Conservation (phyloP, 2,329 filamentous ascomycete genomes). For the Xylaria sp. region DNA sequence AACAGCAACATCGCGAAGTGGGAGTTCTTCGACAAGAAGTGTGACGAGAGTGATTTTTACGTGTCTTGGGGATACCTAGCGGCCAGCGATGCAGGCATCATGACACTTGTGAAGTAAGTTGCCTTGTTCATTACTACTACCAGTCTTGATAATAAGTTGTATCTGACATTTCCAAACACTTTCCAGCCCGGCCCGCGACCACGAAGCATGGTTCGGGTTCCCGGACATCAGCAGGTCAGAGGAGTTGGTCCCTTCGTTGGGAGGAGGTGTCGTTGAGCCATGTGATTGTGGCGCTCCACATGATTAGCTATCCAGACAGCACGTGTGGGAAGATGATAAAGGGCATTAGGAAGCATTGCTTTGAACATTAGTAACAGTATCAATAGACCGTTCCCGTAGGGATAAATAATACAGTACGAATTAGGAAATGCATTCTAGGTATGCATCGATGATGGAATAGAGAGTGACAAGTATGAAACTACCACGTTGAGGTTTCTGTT, state of each 20-base stretch:
- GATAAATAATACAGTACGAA: conserved; percentile 1
- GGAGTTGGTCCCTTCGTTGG: conserved; percentile 29
- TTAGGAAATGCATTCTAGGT: neutral
- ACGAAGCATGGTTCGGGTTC: conserved; percentile 41
- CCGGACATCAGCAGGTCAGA: conserved; percentile 32
- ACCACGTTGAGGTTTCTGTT: neutral
- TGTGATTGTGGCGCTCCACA: conserved; percentile 27
- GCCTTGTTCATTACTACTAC: neutral
- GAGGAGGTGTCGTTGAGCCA: conserved; percentile 32
- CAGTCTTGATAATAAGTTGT: neutral
- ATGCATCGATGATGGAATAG: neutral
- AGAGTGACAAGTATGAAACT: neutral
- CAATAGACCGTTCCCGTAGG: neutral
- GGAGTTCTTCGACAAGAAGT: conserved; percentile 39
- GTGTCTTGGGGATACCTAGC: conserved; percentile 43
- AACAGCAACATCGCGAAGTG: conserved; percentile 34
- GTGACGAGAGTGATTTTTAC: conserved; percentile 35
- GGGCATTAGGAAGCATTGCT: neutral
- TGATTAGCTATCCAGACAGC: neutral
- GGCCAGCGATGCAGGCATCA: conserved; percentile 38
- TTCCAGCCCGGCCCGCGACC: conserved; percentile 34
- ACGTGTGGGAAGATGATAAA: neutral
- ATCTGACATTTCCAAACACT: neutral
- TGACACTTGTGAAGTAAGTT: conserved; percentile 44
- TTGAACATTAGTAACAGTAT: conserved; percentile 6